Conservation (phyloP, 2,329 filamentous ascomycete species). For the Aschersonia sp. region DNA sequence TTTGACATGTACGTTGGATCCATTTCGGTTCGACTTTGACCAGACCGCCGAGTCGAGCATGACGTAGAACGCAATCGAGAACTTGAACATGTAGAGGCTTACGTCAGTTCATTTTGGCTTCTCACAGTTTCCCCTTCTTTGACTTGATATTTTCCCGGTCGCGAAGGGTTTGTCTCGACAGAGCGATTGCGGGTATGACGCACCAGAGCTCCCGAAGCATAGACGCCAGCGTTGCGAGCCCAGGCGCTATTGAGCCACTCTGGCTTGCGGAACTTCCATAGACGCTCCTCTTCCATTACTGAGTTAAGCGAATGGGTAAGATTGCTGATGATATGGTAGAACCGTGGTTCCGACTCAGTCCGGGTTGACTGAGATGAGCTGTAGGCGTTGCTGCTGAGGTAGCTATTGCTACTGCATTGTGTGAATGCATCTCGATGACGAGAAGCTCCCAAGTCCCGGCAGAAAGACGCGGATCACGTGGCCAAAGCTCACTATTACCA, state of each 20-base stretch:
- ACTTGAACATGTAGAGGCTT: conserved; percentile 22
- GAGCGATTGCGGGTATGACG: conserved; percentile 13
- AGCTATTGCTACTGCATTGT: too few species aligned
- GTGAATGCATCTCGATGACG: too few species aligned
- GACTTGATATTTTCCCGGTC: not conserved
- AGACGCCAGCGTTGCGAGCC: conserved; percentile 50
- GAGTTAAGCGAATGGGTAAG: too few species aligned
- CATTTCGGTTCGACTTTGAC: conserved; percentile 47
- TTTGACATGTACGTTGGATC: conserved; percentile 43
- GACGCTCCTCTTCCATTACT: conserved; percentile 47
- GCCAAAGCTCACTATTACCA: too few species aligned
- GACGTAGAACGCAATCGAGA: conserved; percentile 54
- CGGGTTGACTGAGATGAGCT: too few species aligned
- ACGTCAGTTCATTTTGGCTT: too few species aligned
- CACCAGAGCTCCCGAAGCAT: conserved; percentile 48
- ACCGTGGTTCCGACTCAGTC: too few species aligned
- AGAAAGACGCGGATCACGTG: too few species aligned
- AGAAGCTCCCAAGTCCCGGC: too few species aligned
- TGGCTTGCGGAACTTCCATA: conserved; percentile 52
- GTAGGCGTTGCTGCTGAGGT: too few species aligned
- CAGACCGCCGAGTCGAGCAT: conserved; percentile 54
- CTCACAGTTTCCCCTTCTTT: not conserved
- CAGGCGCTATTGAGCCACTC: conserved; percentile 53
- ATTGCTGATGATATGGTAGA: too few species aligned
- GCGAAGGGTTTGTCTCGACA: not conserved